A percentile compares a stretch with the other conserved stretches of the same genome.
Conservation (phyloP, 371 early-diverging fungal genomes). For the Cokeromyces recurvatus region DNA sequence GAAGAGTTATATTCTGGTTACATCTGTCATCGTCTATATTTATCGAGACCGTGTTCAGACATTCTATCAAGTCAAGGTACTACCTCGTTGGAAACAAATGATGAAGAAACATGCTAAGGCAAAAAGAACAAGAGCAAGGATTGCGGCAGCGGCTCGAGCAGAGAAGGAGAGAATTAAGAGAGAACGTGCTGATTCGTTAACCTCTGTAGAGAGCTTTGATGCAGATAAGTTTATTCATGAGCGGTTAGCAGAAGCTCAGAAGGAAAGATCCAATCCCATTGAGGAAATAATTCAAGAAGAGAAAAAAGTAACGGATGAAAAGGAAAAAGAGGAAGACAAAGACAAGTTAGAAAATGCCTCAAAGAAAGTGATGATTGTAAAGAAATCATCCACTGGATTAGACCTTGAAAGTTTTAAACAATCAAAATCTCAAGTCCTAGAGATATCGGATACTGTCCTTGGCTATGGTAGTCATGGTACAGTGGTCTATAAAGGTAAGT, state of each 20-base stretch:
- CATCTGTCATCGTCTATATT: slow-evolving; percentile 20
- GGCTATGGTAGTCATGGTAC: slow-evolving; percentile 98
- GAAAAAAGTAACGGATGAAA: neutral
- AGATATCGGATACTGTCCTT: slow-evolving; percentile 37
- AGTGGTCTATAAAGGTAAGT: slow-evolving; percentile 89
- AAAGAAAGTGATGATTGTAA: neutral
- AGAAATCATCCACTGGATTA: slow-evolving; percentile 15
- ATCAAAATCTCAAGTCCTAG: slow-evolving; percentile 27
- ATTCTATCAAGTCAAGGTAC: slow-evolving; percentile 17
- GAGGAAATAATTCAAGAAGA: neutral
- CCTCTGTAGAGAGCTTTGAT: slow-evolving; percentile 4
- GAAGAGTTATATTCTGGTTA: slow-evolving; percentile 27
- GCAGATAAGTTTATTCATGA: neutral
- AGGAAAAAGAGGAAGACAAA: neutral
- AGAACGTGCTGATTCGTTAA: slow-evolving; percentile 4
- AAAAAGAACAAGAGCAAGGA: slow-evolving; percentile 14
- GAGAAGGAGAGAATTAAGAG: slow-evolving; percentile 14
- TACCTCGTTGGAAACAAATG: slow-evolving; percentile 18
- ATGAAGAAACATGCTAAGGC: slow-evolving; percentile 16
- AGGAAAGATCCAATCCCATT: neutral
- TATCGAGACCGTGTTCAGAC: slow-evolving; percentile 17
- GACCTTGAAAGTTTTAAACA: slow-evolving; percentile 27
- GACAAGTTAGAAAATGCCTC: neutral
- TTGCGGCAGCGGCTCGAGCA: slow-evolving; percentile 12
- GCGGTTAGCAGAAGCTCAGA: neutral